Evolutionary conservation across 805 yeast genomes (phyloP).

Genomic region (Saturnispora hagleri): DNA sequence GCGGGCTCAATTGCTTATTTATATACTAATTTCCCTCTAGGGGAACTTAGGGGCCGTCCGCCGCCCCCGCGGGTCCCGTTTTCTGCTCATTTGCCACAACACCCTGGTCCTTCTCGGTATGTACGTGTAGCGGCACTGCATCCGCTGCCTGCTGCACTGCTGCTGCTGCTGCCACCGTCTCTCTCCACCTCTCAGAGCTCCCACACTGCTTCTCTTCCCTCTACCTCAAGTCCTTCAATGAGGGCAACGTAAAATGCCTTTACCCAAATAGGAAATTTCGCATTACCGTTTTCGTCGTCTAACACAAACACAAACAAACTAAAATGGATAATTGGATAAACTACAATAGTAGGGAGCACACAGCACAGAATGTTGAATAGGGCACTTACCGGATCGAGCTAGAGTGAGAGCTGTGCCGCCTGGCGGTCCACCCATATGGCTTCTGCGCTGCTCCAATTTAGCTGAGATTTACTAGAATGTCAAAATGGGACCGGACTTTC

Average conservation of each 20-base stretch:
- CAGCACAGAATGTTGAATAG: background rate
- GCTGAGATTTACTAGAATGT: background rate
- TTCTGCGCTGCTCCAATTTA: no score
- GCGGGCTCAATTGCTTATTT: background rate
- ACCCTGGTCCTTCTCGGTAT: no score
- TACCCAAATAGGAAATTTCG: background rate
- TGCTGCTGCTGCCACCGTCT: background rate
- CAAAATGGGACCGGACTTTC: background rate
- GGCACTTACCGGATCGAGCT: background rate
- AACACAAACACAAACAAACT: background rate
- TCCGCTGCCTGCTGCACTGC: background rate
- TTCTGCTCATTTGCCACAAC: background rate
- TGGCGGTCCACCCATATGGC: background rate
- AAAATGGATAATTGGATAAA: background rate
- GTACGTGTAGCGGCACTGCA: background rate
- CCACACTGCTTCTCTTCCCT: background rate
- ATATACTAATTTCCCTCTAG: background rate
- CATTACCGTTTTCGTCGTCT: background rate
- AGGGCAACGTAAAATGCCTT: background rate
- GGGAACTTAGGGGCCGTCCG: background rate
- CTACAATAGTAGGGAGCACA: background rate
- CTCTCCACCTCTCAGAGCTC: background rate
- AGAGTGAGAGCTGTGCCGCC: background rate
- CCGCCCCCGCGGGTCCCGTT: conserved; percentile 1
- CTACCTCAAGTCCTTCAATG: background rate